Conservation (phyloP, 768 basidiomycete genomes). For the Glaciozyma antarctica region DNA sequence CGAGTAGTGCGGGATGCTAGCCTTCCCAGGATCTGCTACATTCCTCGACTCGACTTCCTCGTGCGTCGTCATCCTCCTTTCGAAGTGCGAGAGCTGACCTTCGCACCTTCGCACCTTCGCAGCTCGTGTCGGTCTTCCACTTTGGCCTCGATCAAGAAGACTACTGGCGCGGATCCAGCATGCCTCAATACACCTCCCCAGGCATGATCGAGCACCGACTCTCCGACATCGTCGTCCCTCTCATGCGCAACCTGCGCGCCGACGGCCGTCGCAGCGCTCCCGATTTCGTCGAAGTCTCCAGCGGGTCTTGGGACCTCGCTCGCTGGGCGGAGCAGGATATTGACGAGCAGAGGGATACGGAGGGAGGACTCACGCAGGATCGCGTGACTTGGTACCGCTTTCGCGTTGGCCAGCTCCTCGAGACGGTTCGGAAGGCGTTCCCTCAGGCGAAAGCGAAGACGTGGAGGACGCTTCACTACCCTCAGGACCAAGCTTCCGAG, state of each 20-base stretch:
- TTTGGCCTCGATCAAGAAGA: conserved; percentile 36
- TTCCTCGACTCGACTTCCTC: conserved; percentile 33
- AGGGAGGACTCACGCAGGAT: conserved; percentile 22
- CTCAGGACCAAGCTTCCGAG: conserved; percentile 31
- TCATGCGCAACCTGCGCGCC: conserved; percentile 29
- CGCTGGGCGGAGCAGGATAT: conserved; percentile 34
- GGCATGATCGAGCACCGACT: conserved; percentile 34
- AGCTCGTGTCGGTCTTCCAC: conserved; percentile 35
- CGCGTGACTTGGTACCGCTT: conserved; percentile 32
- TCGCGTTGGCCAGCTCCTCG: conserved; percentile 25
- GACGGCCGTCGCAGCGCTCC: conserved; percentile 31
- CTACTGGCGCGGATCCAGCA: conserved; percentile 28
- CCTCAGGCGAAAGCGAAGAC: conserved; percentile 28
- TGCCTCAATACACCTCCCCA: conserved; percentile 31
- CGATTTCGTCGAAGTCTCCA: conserved; percentile 34
- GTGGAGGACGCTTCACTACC: conserved; percentile 30
- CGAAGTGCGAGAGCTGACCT: not conserved
- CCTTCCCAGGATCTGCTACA: conserved; percentile 33
- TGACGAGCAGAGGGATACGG: conserved; percentile 9
- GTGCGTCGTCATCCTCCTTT: conserved; percentile 9
- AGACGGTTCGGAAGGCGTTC: conserved; percentile 24
- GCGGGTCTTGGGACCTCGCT: conserved; percentile 33
- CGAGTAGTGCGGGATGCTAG: conserved; percentile 32
- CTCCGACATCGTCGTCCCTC: conserved; percentile 22
- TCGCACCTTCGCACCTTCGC: not conserved